Conservation (phyloP, 2,329 filamentous ascomycete species). For the Xylaria sp. region DNA sequence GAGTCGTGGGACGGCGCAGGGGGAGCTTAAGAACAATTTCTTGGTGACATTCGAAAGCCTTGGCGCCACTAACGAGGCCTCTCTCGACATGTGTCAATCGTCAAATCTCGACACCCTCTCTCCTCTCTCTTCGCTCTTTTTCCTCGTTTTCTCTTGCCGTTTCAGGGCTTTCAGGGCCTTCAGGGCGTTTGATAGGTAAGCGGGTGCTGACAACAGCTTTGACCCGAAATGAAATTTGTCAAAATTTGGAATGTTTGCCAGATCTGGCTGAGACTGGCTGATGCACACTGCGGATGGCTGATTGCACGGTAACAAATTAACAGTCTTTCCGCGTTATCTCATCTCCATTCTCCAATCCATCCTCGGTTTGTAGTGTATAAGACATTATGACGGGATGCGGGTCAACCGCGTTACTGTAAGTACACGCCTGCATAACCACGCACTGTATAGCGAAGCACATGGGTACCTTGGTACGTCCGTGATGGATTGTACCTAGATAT, state of each 20-base stretch:
- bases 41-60: conserved; percentile 14
- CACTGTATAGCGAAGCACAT: no score
- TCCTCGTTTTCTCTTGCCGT: conserved; percentile 5
- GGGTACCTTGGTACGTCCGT: background rate
- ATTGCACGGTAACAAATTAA: conserved; percentile 34
- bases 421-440: background rate
- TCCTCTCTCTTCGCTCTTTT: background rate
- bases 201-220: conserved; percentile 27
- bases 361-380: conserved; percentile 7
- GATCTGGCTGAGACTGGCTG: conserved; percentile 5
- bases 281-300: conserved; percentile 6
- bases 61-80: conserved; percentile 27
- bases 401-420: background rate
- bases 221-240: conserved; percentile 34
- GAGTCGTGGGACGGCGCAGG: conserved; percentile 23
- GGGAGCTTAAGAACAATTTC: conserved; percentile 37
- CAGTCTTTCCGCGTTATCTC: conserved; percentile 14
- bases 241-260: conserved; percentile 38
- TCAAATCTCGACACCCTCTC: background rate
- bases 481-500: background rate
- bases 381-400: conserved; percentile 7
- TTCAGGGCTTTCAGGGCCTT: conserved; percentile 13
- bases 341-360: conserved; percentile 7
- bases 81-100: conserved; percentile 29
- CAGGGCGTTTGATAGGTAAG: conserved; percentile 24